Percentiles rank a stretch among this genome's conserved stretches.
phyloP scores from a whole-genome alignment of 164 flowering plant species.

The Annona squamosa region DNA sequence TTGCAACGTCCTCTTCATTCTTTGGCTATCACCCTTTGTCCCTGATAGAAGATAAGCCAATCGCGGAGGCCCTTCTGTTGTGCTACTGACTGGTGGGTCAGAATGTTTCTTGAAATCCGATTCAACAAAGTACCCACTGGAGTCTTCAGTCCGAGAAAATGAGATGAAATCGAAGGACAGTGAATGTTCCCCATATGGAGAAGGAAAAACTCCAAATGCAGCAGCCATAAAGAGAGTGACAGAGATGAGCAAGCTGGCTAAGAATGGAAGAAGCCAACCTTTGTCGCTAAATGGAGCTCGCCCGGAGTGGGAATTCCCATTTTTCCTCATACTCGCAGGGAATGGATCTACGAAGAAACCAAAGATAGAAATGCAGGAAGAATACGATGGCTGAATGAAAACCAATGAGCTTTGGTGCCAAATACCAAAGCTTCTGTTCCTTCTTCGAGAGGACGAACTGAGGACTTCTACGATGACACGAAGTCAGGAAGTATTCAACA shows the following conservation, averaged over 20 bases:
- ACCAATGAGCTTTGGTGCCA: conserved; percentile 23
- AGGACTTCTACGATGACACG: neutral
- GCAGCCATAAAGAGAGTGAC: conserved; percentile 41
- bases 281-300: conserved; percentile 56
- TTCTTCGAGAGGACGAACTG: conserved; percentile 11
- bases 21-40: conserved; percentile 84
- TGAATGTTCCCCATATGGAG: conserved; percentile 37
- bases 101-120: conserved; percentile 39
- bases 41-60: conserved; percentile 94
- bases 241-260: conserved; percentile 60
- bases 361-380: neutral
- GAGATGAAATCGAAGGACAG: conserved; percentile 37
- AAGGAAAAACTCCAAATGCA: conserved; percentile 36
- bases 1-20: conserved; percentile 82
- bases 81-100: conserved; percentile 5
- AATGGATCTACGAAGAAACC: neutral
- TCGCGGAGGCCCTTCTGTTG: conserved; percentile 47
- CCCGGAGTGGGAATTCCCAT: conserved; percentile 43
- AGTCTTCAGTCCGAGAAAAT: conserved; percentile 36
- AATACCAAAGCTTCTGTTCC: conserved; percentile 23
- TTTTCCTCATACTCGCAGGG: conserved; percentile 43
- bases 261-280: conserved; percentile 72
- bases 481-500: neutral
- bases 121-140: conserved; percentile 61
- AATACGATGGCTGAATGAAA: conserved; percentile 1